These are phyloP conservation scores for Phylloboletellus chloephorus DNA, from an alignment of 1,284 basidiomycete species.

Conservation along the genomic window DNA sequence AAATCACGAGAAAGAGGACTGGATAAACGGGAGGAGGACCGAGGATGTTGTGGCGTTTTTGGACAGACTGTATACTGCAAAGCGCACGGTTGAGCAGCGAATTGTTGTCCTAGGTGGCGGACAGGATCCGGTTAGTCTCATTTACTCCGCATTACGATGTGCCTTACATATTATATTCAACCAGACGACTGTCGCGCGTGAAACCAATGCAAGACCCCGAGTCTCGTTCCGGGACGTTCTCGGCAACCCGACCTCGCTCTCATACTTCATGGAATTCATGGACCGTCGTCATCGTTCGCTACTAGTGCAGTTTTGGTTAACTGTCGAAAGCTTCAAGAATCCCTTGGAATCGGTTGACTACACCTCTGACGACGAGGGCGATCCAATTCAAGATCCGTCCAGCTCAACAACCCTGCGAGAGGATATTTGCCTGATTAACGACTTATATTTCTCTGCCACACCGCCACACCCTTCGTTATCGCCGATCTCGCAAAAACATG, in stretches of 20 bases:
- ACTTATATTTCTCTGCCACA: conserved; percentile 73
- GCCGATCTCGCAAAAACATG: conserved; percentile 63
- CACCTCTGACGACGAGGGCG: conserved; percentile 61
- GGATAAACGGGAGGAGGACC: conserved; percentile 77
- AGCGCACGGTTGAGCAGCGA: conserved; percentile 78
- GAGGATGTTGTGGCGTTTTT: conserved; percentile 84
- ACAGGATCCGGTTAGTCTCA: conserved; percentile 49
- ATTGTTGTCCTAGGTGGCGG: conserved; percentile 75
- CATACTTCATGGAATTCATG: conserved; percentile 98
- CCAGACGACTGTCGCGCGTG: conserved; percentile 35
- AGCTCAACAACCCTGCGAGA: conserved; percentile 65
- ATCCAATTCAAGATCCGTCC: conserved; percentile 54
- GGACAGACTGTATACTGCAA: conserved; percentile 83
- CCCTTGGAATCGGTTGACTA: conserved; percentile 84
- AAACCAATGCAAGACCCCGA: conserved; percentile 38
- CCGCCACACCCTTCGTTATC: conserved; percentile 55
- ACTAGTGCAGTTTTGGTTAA: conserved; percentile 95
- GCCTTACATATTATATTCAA: conserved; percentile 15
- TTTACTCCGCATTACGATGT: background rate
- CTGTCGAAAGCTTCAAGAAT: conserved; percentile 95
- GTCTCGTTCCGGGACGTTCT: conserved; percentile 71
- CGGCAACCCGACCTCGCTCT: conserved; percentile 81
- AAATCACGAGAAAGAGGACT: conserved; percentile 77
- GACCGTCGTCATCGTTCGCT: conserved; percentile 81
- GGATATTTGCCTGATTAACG: conserved; percentile 83